phyloP scores from a whole-genome alignment of 2,329 filamentous ascomycete genomes.

The Endothia cerciana region DNA sequence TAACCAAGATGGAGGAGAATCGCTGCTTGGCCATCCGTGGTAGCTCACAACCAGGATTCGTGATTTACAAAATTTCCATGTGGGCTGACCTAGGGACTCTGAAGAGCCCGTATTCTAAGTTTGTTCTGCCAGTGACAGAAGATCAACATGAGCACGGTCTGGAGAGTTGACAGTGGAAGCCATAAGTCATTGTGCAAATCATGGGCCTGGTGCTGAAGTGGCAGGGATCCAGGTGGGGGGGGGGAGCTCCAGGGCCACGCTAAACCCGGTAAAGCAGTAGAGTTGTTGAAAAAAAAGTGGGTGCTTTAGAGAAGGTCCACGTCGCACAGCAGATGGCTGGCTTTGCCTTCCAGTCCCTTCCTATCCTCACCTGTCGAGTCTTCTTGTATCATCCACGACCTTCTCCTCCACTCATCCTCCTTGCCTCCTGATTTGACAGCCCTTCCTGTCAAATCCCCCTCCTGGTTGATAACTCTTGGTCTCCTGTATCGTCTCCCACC shows the following conservation, averaged over 20 bases:
- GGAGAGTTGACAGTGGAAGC: too few relatives aligned
- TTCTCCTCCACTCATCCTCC: constrained; percentile 4
- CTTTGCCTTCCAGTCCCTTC: constrained; percentile 3
- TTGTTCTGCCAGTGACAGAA: too few relatives aligned
- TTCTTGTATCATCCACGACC: constrained; percentile 17
- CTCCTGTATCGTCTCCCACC: constrained; percentile 31
- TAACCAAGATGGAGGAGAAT: background rate
- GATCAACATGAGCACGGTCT: too few relatives aligned
- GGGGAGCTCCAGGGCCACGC: constrained; percentile 4
- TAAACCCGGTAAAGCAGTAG: constrained; percentile 7
- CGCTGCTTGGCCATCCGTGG: too few relatives aligned
- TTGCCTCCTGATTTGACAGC: constrained; percentile 27
- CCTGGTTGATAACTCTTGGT: constrained; percentile 30
- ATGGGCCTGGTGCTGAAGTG: background rate
- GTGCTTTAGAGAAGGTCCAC: constrained; percentile 24
- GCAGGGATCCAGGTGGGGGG: background rate
- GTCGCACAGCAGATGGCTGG: constrained; percentile 21
- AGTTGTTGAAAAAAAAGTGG: constrained; percentile 7
- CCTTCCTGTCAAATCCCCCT: constrained; percentile 30
- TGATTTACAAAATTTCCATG: background rate
- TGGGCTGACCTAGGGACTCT: too few relatives aligned
- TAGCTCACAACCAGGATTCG: background rate
- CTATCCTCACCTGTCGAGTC: constrained; percentile 12
- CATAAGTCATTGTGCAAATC: background rate
- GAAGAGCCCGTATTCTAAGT: too few relatives aligned